Evolutionary conservation across 2,329 filamentous ascomycete species (phyloP).

Genomic region (Emydomyces testavorans): DNA sequence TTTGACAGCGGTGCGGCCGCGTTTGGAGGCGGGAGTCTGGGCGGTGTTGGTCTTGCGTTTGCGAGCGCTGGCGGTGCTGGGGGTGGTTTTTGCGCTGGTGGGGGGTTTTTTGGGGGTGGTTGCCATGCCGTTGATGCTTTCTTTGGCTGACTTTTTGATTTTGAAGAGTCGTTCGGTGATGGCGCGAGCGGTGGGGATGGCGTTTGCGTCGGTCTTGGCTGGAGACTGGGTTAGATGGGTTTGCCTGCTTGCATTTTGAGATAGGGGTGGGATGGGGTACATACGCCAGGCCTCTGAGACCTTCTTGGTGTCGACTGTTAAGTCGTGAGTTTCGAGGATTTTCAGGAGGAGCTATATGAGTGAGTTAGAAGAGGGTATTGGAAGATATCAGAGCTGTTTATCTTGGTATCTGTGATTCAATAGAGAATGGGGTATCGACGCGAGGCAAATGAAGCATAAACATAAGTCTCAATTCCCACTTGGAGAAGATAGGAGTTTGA

Average conservation of each 20-base stretch:
- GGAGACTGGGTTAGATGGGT: not conserved
- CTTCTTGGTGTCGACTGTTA: slow-evolving; percentile 26
- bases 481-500: too few relatives aligned
- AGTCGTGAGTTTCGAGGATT: slow-evolving; percentile 31
- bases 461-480: not conserved
- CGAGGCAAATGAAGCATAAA: not conserved
- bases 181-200: slow-evolving; percentile 30
- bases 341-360: slow-evolving; percentile 30
- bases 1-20: slow-evolving; percentile 1
- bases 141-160: slow-evolving; percentile 21
- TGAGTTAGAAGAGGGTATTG: not conserved
- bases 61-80: slow-evolving; percentile 8
- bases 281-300: slow-evolving; percentile 33
- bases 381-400: not conserved
- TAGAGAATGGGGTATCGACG: not conserved
- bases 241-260: too few relatives aligned
- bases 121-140: slow-evolving; percentile 1
- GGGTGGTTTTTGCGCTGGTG: not conserved
- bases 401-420: not conserved
- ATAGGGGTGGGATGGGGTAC: too few relatives aligned
- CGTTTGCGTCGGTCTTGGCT: slow-evolving; percentile 16
- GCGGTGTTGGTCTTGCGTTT: slow-evolving; percentile 7
- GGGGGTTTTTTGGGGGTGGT: slow-evolving; percentile 17
- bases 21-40: slow-evolving; percentile 6
- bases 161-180: slow-evolving; percentile 30